These are phyloP conservation scores for Tilletia indica DNA, from an alignment of 1,284 basidiomycete genomes.

Conservation along the genomic window DNA sequence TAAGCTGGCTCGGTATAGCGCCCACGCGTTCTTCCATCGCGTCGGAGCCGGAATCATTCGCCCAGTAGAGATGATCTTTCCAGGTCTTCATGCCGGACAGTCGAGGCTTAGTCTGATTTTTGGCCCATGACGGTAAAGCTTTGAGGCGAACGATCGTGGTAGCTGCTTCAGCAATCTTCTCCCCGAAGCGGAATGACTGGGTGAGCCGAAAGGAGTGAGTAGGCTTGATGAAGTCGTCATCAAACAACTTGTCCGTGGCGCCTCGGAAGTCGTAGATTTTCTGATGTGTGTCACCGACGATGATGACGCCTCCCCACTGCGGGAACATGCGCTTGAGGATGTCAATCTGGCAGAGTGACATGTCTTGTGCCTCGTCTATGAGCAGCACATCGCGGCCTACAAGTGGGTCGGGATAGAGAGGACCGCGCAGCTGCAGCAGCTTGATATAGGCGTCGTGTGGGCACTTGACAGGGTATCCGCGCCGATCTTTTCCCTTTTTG, in stretches of 20 bases:
- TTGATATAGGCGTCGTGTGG: conserved; percentile 53
- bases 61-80: neutral
- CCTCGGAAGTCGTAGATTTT: conserved; percentile 53
- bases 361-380: conserved; percentile 49
- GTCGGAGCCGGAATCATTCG: neutral
- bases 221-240: conserved; percentile 41
- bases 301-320: conserved; percentile 40
- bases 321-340: conserved; percentile 40
- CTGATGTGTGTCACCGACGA: conserved; percentile 49
- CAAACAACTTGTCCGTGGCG: conserved; percentile 44
- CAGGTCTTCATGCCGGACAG: conserved; percentile 30
- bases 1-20: neutral
- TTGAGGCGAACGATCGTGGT: conserved; percentile 39
- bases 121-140: conserved; percentile 39
- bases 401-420: conserved; percentile 31
- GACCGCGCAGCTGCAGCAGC: conserved; percentile 40
- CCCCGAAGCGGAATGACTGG: conserved; percentile 48
- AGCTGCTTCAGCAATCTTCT: conserved; percentile 38
- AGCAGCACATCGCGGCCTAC: conserved; percentile 41
- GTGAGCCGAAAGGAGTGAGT: conserved; percentile 41
- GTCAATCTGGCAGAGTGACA: conserved; percentile 46
- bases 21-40: neutral
- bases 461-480: conserved; percentile 35
- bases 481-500: conserved; percentile 27
- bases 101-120: conserved; percentile 24